Conservation (phyloP, 176 grass and related monocot genomes). For the Sorghum bicolor region DNA sequence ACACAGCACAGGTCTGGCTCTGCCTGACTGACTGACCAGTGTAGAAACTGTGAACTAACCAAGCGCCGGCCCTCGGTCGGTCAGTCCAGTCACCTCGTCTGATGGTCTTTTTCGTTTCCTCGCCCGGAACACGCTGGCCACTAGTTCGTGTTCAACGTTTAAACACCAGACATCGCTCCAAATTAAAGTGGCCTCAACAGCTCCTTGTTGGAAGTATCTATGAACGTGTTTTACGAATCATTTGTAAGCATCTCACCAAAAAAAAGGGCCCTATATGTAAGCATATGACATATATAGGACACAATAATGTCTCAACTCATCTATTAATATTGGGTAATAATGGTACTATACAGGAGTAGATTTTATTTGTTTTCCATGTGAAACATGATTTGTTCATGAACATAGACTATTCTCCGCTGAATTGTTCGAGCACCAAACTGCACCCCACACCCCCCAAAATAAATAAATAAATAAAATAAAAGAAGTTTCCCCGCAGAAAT, state of each 20-base stretch:
- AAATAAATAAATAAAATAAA: too few relatives aligned
- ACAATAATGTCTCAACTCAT: background rate
- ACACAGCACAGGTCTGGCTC: conserved; percentile 16
- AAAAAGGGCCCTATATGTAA: background rate
- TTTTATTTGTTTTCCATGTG: too few relatives aligned
- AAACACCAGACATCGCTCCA: background rate
- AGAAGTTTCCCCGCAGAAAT: background rate
- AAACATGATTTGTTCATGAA: background rate
- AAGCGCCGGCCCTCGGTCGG: background rate
- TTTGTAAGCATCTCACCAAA: background rate
- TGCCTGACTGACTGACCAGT: background rate
- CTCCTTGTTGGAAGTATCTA: background rate
- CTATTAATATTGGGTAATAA: background rate
- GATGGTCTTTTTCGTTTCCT: conserved; percentile 17
- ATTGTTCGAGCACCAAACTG: too few relatives aligned
- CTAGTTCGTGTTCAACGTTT: background rate
- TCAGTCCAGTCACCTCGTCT: background rate
- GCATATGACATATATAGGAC: background rate
- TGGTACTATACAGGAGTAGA: too few relatives aligned
- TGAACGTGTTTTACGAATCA: background rate
- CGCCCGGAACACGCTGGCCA: conserved; percentile 1
- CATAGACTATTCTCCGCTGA: background rate
- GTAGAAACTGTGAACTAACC: too few relatives aligned
- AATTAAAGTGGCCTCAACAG: background rate
- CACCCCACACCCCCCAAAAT: too few relatives aligned